Base-by-base conservation (phyloP, 352 stramenopile species). In the Globisporangium lucens region DNA sequence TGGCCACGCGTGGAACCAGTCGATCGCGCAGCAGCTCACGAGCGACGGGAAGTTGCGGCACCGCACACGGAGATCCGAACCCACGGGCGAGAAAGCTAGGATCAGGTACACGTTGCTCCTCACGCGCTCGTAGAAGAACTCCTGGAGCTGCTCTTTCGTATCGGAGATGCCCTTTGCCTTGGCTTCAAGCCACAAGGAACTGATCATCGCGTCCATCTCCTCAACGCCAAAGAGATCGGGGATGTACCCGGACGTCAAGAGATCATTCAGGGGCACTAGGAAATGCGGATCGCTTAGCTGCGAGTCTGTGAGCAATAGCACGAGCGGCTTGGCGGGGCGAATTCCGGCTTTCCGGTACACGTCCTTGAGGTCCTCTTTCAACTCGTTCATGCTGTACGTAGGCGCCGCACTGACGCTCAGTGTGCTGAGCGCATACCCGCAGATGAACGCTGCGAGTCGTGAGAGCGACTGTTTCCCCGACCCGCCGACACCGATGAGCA, bases 1-100 rank as follows among this genome's bases (percentile, higher is more conserved):
- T 0, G 93, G 91, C 92, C 93, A 98, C 38, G 88, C 76, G 53
- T 97, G 91, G 69, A 98, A 98, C 90, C 90, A 97, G 66, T 97
- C 75, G 67, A 97, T 94, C 3, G 75, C 75, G 49, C 88, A 94
- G 56, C 75, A 89, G 55, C 69, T 82, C 15, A 95, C 79, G 2
- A 97, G 62, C 13, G 80, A 75, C 7, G 89, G 90, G 63, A 97
- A 97, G n/a, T 87, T 76, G 2, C 92, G 79, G 51, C 85, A 89
- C 2, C 92, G 82, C 47, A 87, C 68, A 15, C 92, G 86, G 2
- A 98, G 75, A 22, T 80, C 74, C 1, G 75, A 73, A 3, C 90
- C 89, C 0, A 97, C 89, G 0, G 93, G 91, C 4, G 86, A 96
- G 65, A 94, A 96, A 9, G 87, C 89, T 12, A 98, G 69, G 6